Evolutionary conservation across 2,329 filamentous ascomycete genomes (phyloP).

Genomic region (Colletotrichum lindemuthianum): DNA sequence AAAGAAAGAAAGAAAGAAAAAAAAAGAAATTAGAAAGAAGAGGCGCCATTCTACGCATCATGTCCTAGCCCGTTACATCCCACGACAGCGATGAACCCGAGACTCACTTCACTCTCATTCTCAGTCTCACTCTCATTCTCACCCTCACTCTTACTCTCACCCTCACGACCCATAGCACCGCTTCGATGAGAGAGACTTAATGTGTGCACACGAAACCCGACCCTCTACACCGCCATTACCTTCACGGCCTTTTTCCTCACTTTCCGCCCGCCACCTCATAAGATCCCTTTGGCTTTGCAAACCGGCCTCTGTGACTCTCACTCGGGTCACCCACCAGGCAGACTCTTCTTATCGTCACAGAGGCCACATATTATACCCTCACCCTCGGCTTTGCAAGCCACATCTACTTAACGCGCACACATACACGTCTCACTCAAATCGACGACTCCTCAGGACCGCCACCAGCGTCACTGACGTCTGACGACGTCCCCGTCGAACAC

Average conservation of each 20-base stretch:
- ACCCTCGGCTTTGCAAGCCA: slow-evolving; percentile 4
- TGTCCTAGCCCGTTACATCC: background rate
- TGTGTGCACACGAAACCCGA: background rate
- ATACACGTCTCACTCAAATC: slow-evolving; percentile 3
- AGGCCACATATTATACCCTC: background rate
- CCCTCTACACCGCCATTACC: slow-evolving; percentile 7
- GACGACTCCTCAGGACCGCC: slow-evolving; percentile 1
- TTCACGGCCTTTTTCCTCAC: background rate
- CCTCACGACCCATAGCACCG: slow-evolving; percentile 3
- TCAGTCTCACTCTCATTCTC: no score
- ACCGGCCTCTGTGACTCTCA: background rate
- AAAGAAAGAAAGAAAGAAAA: background rate
- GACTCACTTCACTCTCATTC: background rate
- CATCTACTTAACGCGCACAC: slow-evolving; percentile 5
- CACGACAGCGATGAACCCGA: background rate
- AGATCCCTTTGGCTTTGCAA: slow-evolving; percentile 1
- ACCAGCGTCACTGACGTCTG: background rate
- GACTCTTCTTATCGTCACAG: background rate
- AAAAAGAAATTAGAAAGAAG: background rate
- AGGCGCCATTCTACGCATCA: background rate
- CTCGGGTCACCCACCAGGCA: background rate
- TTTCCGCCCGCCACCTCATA: slow-evolving; percentile 1
- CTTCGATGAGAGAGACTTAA: slow-evolving; percentile 15
- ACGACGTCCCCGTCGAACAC: background rate
- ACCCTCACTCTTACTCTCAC: no score